Evolutionary conservation across 176 grass and related monocot genomes (phyloP).

Genomic region (Oryza australiensis): DNA sequence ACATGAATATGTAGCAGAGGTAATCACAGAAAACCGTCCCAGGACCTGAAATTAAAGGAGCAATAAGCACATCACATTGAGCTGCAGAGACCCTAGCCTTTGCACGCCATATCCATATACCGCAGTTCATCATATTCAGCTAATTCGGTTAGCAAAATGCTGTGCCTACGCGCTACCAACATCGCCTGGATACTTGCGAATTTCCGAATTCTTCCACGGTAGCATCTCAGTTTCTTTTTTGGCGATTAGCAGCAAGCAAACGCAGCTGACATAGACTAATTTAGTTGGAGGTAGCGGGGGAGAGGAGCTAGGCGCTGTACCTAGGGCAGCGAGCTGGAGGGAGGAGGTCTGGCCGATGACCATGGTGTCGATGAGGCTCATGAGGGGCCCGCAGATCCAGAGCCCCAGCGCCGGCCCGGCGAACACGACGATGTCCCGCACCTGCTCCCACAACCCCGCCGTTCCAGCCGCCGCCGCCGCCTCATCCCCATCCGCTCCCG

Average conservation of each 20-base stretch:
- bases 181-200: neutral
- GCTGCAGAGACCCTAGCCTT: neutral
- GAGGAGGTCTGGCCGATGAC: constrained; percentile 86
- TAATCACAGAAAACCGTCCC: constrained; percentile 96
- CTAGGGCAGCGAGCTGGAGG: constrained; percentile 79
- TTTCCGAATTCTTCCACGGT: too few relatives aligned
- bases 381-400: constrained; percentile 82
- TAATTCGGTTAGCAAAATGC: neutral
- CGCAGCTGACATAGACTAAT: neutral
- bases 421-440: constrained; percentile 71
- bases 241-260: neutral
- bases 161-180: too few relatives aligned
- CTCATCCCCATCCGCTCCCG: neutral
- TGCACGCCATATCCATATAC: neutral
- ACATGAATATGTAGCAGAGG: constrained; percentile 94
- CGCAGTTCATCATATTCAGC: neutral
- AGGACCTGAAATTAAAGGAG: constrained; percentile 51
- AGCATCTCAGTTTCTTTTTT: too few relatives aligned
- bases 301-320: neutral
- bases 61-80: neutral
- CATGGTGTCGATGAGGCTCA: constrained; percentile 99
- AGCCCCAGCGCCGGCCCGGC: constrained; percentile 74
- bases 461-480: neutral
- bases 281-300: neutral
- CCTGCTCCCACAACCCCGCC: constrained; percentile 63